Evolutionary conservation across 2,329 filamentous ascomycete species (phyloP).

Genomic region (Colletotrichum lindemuthianum): DNA sequence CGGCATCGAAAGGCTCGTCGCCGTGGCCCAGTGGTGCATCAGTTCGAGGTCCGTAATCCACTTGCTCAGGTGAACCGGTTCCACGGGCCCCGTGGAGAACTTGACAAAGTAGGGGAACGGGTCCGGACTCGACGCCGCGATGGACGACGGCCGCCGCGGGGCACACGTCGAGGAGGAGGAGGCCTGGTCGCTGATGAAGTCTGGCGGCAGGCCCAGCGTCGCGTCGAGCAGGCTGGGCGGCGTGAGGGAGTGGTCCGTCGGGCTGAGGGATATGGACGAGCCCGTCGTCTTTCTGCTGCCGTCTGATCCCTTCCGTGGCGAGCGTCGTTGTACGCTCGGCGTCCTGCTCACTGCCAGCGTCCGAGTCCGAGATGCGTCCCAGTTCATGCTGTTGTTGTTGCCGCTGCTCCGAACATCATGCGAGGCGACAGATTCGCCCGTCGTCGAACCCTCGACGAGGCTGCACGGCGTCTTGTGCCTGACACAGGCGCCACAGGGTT

Average conservation of each 20-base stretch:
- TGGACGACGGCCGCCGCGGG: constrained; percentile 5
- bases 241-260: constrained; percentile 17
- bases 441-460: constrained; percentile 36
- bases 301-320: constrained; percentile 11
- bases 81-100: constrained; percentile 38
- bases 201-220: constrained; percentile 6
- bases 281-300: constrained; percentile 16
- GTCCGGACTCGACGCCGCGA: constrained; percentile 25
- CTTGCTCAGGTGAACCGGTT: constrained; percentile 34
- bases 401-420: not conserved
- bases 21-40: constrained; percentile 48
- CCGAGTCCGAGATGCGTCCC: constrained; percentile 1
- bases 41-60: constrained; percentile 50
- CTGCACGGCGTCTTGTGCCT: constrained; percentile 49
- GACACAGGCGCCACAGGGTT: constrained; percentile 49
- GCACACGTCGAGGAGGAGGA: not conserved
- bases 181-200: constrained; percentile 20
- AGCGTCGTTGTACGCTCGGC: constrained; percentile 9
- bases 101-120: constrained; percentile 39
- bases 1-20: constrained; percentile 45
- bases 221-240: constrained; percentile 18
- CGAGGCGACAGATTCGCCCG: not conserved
- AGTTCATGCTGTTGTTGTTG: constrained; percentile 18
- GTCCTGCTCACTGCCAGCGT: not conserved
- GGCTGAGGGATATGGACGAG: constrained; percentile 24